Evolutionary conservation across 768 basidiomycete genomes (phyloP), one percentile per base, ranked within the genome.

Genomic region (Amanita exitialis): DNA sequence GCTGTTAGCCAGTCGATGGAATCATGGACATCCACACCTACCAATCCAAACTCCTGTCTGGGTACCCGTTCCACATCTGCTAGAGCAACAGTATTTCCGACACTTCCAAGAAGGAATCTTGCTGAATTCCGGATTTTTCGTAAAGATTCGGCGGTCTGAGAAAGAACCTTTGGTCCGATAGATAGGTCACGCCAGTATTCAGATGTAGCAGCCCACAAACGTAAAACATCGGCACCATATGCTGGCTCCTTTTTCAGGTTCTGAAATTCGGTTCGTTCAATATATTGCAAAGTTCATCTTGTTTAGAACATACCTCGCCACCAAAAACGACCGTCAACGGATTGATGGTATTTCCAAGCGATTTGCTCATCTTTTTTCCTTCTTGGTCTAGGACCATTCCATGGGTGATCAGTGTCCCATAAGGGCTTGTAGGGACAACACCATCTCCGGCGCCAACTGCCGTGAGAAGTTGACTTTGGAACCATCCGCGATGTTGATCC

Each of bases 401-500:
- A 62, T 99, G 95, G 1, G 95, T 98, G 56, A 99, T 84, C 53
- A 99, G 66, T 4, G 81, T 73, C 35, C 73, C 74, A 62, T 92
- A 99, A 9, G 95, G 74, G 55, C 62, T 74, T 36, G 59, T 53
- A 9, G 80, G 58, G 37, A 53, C 63, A 52, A 58, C 57, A 18
- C 59, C 53, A 9, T 62, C 56, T 2, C 70, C 66, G 16, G 79
- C 69, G 2, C 80, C 80, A 16, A 95, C 68, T 8, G 82, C 78
- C 3, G 96, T 98, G 43, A 99, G 69, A 23, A 99, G 68, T 57
- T 90, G 86, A 52, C 91, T 94, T 66, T 99, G 96, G 73, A 99
- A 99, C 95, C 95, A 99, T 7, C 95, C 95, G 6, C 95, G 84
- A 65, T 99, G 95, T 64, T 98, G 95, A 66, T 99, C 95, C 1